phyloP scores from a whole-genome alignment of 1,284 basidiomycete genomes.

The Boletellus deceptivus region DNA sequence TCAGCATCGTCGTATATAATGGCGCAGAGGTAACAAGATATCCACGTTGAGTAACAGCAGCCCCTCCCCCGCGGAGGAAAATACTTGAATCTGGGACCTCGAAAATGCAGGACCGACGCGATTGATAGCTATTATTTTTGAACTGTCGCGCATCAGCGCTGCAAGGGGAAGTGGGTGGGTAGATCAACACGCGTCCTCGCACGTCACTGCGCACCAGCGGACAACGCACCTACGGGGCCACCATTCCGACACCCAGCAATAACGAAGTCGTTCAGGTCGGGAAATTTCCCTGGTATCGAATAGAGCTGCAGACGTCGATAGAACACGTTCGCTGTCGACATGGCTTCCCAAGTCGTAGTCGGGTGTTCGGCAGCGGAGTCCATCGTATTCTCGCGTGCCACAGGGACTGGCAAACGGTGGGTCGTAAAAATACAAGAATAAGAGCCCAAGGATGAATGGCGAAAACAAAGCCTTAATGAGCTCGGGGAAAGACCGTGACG shows the following conservation, averaged over 20 bases:
- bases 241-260: conserved; percentile 83
- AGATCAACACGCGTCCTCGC: conserved; percentile 2
- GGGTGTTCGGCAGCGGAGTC: conserved; percentile 60
- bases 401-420: background rate
- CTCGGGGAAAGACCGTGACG: too few species aligned
- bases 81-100: conserved; percentile 77
- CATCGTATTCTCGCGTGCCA: conserved; percentile 17
- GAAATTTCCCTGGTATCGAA: conserved; percentile 76
- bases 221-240: conserved; percentile 76
- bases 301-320: conserved; percentile 84
- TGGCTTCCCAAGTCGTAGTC: conserved; percentile 75
- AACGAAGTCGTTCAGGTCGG: conserved; percentile 78
- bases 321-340: conserved; percentile 76
- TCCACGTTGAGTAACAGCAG: conserved; percentile 68
- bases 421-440: too few species aligned
- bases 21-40: conserved; percentile 33
- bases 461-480: background rate
- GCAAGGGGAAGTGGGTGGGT: conserved; percentile 1
- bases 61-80: conserved; percentile 70
- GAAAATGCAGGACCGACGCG: conserved; percentile 58
- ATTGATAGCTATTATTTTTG: conserved; percentile 77
- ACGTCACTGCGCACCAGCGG: background rate
- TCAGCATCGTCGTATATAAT: conserved; percentile 12
- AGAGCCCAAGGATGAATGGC: background rate
- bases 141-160: conserved; percentile 88